These are phyloP conservation scores for Elaeis oleifera DNA, from an alignment of 202 grass and related monocot genomes.

Conservation along the genomic window DNA sequence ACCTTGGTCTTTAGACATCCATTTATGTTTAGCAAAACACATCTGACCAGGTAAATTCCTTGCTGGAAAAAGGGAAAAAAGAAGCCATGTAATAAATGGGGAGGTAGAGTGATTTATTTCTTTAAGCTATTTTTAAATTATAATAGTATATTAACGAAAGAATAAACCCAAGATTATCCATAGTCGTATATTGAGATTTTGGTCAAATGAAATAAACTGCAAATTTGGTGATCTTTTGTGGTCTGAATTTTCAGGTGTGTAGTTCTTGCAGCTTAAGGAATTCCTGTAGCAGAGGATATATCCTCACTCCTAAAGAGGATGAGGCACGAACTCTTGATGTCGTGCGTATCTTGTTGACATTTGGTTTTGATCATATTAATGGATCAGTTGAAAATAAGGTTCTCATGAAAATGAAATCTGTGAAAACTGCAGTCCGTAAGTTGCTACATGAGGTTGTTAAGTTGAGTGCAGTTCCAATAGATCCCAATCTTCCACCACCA, in stretches of 20 bases:
- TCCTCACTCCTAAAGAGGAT: constrained; percentile 90
- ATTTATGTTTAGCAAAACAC: constrained; percentile 3
- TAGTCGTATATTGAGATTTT: no score
- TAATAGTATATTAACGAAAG: no score
- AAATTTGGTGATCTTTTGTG: constrained; percentile 14
- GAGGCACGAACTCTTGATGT: constrained; percentile 91
- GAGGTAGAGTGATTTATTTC: no score
- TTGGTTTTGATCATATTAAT: constrained; percentile 79
- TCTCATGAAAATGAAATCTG: constrained; percentile 63
- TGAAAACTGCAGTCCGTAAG: constrained; percentile 71
- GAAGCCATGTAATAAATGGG: no score
- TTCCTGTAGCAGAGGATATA: constrained; percentile 71
- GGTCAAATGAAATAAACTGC: background rate
- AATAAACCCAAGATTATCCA: no score
- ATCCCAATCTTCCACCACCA: constrained; percentile 80
- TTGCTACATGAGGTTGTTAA: constrained; percentile 82
- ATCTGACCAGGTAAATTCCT: background rate
- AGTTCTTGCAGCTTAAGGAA: constrained; percentile 78
- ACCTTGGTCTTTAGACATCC: background rate
- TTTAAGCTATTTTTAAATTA: no score
- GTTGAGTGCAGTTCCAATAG: constrained; percentile 68
- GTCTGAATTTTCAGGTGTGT: constrained; percentile 60
- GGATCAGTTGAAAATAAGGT: constrained; percentile 74
- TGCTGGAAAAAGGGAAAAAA: no score
- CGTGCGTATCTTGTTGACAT: constrained; percentile 68